These are phyloP conservation scores for Ganoderma meredithae DNA, from an alignment of 1,284 basidiomycete species.

Conservation along the genomic window DNA sequence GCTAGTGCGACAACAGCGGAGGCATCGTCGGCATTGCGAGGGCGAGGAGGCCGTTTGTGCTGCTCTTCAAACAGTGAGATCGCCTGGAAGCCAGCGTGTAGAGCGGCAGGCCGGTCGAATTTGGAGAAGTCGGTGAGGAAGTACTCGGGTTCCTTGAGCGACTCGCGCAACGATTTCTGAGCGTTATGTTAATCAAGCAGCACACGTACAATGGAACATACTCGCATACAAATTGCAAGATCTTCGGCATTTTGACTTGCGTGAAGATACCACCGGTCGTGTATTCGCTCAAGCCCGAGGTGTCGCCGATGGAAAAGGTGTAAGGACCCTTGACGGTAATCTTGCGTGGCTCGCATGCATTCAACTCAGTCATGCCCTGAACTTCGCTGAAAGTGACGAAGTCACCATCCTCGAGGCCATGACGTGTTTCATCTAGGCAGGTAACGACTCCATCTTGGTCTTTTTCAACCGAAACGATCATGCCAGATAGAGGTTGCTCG, in stretches of 20 bases:
- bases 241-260: slow-evolving; percentile 99
- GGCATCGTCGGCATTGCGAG: slow-evolving; percentile 89
- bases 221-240: slow-evolving; percentile 85
- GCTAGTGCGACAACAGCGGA: slow-evolving; percentile 75
- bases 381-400: slow-evolving; percentile 98
- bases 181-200: background rate
- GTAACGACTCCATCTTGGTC: slow-evolving; percentile 92
- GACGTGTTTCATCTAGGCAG: slow-evolving; percentile 96
- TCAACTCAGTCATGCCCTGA: slow-evolving; percentile 93
- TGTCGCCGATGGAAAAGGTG: slow-evolving; percentile 95
- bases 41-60: slow-evolving; percentile 78
- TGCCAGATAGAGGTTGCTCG: slow-evolving; percentile 92
- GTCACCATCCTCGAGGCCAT: slow-evolving; percentile 98
- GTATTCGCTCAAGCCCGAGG: slow-evolving; percentile 81
- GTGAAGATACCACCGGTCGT: slow-evolving; percentile 94
- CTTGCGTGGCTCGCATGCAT: slow-evolving; percentile 91
- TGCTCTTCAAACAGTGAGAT: slow-evolving; percentile 83
- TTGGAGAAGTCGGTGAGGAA: slow-evolving; percentile 99
- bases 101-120: slow-evolving; percentile 90
- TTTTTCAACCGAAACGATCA: slow-evolving; percentile 94
- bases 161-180: slow-evolving; percentile 94
- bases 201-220: background rate
- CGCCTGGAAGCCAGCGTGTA: slow-evolving; percentile 97
- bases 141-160: slow-evolving; percentile 83
- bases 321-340: slow-evolving; percentile 96